phyloP scores from a whole-genome alignment of 2,329 filamentous ascomycete species.

The Hymenoscyphus scutula region DNA sequence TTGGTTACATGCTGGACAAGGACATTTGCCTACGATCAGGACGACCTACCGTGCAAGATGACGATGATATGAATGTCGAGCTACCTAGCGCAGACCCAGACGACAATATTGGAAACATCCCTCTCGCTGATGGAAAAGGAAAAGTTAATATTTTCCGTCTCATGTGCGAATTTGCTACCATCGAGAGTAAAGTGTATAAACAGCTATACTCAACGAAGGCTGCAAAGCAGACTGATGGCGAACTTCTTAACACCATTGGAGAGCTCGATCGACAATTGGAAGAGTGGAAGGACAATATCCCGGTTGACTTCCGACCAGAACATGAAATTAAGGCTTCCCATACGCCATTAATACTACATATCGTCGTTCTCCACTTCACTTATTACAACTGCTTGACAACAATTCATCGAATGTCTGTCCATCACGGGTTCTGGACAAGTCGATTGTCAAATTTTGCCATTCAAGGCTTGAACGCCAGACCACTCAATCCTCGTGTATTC shows the following conservation, averaged over 20 bases:
- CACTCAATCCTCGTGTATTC: constrained; percentile 90
- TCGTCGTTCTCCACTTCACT: constrained; percentile 91
- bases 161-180: constrained; percentile 87
- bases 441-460: constrained; percentile 92
- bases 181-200: constrained; percentile 93
- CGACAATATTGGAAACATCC: constrained; percentile 94
- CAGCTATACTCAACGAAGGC: constrained; percentile 90
- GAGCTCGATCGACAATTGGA: constrained; percentile 88
- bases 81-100: constrained; percentile 85
- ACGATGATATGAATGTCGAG: constrained; percentile 92
- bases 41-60: constrained; percentile 68
- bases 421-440: constrained; percentile 97
- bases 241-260: constrained; percentile 91
- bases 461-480: constrained; percentile 84
- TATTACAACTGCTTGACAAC: constrained; percentile 99
- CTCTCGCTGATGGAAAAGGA: constrained; percentile 79
- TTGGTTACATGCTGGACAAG: constrained; percentile 71
- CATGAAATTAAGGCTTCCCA: constrained; percentile 92
- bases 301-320: constrained; percentile 93
- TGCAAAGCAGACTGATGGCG: constrained; percentile 85
- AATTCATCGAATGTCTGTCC: constrained; percentile 97
- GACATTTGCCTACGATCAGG: constrained; percentile 73
- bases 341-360: constrained; percentile 88
- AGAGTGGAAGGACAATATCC: constrained; percentile 94
- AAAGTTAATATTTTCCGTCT: constrained; percentile 94